phyloP scores from a whole-genome alignment of 805 yeast species.

The Starmerella geochares region DNA sequence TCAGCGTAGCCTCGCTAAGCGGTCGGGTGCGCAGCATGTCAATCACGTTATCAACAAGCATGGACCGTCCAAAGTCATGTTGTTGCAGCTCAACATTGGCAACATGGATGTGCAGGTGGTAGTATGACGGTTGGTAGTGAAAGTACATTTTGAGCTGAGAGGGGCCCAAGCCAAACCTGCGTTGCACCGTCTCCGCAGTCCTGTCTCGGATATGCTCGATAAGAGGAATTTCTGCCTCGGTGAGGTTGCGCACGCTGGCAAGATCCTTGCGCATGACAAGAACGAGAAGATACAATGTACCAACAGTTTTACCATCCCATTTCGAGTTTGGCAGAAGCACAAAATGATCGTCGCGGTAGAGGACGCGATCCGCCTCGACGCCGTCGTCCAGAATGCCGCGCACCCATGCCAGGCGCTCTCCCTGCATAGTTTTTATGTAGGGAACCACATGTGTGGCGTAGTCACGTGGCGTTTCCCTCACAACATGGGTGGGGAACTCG shows the following conservation, averaged over 20 bases:
- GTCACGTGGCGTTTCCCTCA: conserved; percentile 71
- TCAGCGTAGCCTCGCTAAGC: conserved; percentile 50
- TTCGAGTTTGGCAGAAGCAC: conserved; percentile 83
- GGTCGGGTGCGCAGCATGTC: conserved; percentile 47
- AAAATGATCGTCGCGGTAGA: conserved; percentile 57
- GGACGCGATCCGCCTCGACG: conserved; percentile 74
- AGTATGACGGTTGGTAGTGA: conserved; percentile 90
- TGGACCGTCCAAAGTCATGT: conserved; percentile 73
- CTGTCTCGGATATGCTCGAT: conserved; percentile 40
- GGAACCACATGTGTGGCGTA: conserved; percentile 58
- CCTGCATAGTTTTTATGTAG: conserved; percentile 64
- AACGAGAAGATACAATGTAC: conserved; percentile 64
- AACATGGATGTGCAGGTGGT: conserved; percentile 88
- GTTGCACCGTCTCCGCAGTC: conserved; percentile 41
- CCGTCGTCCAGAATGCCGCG: conserved; percentile 69
- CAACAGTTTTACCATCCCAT: conserved; percentile 74
- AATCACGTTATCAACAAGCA: conserved; percentile 69
- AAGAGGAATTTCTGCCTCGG: conserved; percentile 47
- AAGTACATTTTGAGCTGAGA: conserved; percentile 66
- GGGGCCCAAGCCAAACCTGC: conserved; percentile 38
- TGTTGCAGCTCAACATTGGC: conserved; percentile 61
- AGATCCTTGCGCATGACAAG: conserved; percentile 54
- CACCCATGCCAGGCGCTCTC: conserved; percentile 81
- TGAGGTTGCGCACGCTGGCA: conserved; percentile 66
- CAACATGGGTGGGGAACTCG: conserved; percentile 48